Evolutionary conservation across 2,329 filamentous ascomycete species (phyloP), one percentile per base, ranked within the genome.

Genomic region (Tetracladium maxilliforme): DNA sequence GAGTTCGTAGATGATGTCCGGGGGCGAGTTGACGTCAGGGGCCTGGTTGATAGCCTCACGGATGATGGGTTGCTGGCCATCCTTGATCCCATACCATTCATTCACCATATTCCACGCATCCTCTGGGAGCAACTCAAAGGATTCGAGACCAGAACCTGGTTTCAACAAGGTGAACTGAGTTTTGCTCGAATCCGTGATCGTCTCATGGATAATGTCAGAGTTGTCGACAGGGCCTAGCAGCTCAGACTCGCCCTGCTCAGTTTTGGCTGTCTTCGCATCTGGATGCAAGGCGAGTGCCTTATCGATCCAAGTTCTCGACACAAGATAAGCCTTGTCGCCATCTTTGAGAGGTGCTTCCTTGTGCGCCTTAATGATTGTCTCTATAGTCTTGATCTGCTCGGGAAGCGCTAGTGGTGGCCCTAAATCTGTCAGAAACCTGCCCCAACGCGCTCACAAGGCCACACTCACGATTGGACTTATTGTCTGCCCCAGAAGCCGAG

Each of bases 151-250:
- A 22, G 74, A 52, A 10, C 75, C 81, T 3, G 68, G 68, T 36
- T 73, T 78, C 22, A 95, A 60, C 4, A 79, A 73, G 16, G 87
- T 67, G 40, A 84, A 92, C 10, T 63, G 55, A 10, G 54, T 50
- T 23, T 54, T 56, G 11, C 47, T 45, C 7, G 58, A 51, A 30
- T 70, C 63, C 24, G 48, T 49, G 29, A 73, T 54, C 18, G 63
- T 58, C 33, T 73, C 63, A 30, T 73, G 57, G 25, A 86, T 70
- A 31, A 94, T 73, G 42, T 86, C 78, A 1, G 78, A 72, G 44
- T 94, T 94, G 56, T 94, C 83, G 16, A 95, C 67, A 0, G 81
- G 79, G 2, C 84, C 84, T 28, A 90, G 64, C 6, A 54, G 39
- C 5, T 70, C 64, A 6, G 66, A 69, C 30, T 74, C 64, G 8